Percentiles rank a stretch among this genome's conserved stretches.
Conservation (phyloP, 345 rosid genomes). For the Litchi chinensis region DNA sequence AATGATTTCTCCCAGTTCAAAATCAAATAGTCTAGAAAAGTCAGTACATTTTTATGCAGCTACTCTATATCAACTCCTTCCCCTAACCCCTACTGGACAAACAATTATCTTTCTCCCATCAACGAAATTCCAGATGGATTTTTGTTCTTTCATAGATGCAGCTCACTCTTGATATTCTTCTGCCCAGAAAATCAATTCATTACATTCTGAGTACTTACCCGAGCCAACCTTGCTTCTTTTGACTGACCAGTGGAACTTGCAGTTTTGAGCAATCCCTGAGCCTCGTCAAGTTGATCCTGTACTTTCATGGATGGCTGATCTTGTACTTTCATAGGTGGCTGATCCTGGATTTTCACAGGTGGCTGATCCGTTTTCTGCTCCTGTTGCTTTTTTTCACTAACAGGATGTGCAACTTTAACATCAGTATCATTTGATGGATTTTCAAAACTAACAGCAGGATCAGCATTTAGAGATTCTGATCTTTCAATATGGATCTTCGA, state of each 20-base stretch:
- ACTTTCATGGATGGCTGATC: conserved; percentile 63
- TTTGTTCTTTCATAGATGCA: not conserved
- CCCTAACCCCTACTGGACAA: not conserved
- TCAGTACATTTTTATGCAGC: conserved; percentile 1
- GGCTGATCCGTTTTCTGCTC: conserved; percentile 47
- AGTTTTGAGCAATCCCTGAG: conserved; percentile 91
- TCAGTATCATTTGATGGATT: conserved; percentile 40
- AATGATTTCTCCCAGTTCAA: not conserved
- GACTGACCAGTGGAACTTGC: conserved; percentile 87
- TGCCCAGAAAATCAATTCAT: not conserved
- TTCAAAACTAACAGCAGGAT: conserved; percentile 42
- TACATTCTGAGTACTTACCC: conserved; percentile 57
- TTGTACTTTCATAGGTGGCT: conserved; percentile 54
- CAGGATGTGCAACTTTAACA: conserved; percentile 40
- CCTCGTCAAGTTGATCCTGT: conserved; percentile 98
- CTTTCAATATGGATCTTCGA: conserved; percentile 46
- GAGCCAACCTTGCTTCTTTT: conserved; percentile 96
- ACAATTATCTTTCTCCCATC: not conserved
- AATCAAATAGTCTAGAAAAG: not conserved
- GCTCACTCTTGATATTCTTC: conserved; percentile 8
- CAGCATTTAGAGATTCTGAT: conserved; percentile 39
- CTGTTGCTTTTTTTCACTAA: conserved; percentile 45
- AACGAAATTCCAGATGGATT: not conserved
- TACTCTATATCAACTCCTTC: not conserved
- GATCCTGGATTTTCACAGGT: conserved; percentile 64